These are phyloP conservation scores for Rosa persica DNA, from an alignment of 306 rosid species.

Conservation along the genomic window DNA sequence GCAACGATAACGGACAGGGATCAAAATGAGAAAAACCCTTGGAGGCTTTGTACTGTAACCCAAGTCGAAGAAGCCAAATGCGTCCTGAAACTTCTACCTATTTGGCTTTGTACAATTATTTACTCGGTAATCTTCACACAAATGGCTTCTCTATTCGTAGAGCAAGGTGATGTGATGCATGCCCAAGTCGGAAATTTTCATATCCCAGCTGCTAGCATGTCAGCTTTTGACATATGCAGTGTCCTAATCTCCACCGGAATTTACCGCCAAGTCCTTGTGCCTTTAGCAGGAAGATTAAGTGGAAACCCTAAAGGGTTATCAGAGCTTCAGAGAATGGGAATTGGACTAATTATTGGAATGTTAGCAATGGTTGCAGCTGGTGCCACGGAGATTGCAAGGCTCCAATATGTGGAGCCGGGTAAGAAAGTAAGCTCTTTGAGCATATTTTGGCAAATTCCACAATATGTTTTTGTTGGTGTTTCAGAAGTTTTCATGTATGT, in stretches of 20 bases:
- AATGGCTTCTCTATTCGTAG: constrained; percentile 79
- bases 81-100: constrained; percentile 60
- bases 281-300: constrained; percentile 43
- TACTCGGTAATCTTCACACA: constrained; percentile 80
- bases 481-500: constrained; percentile 79
- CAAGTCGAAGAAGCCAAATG: constrained; percentile 87
- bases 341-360: constrained; percentile 60
- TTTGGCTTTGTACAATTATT: constrained; percentile 76
- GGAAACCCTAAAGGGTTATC: constrained; percentile 45
- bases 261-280: constrained; percentile 49
- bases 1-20: constrained; percentile 34
- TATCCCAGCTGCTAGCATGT: constrained; percentile 82
- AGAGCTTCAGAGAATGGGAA: constrained; percentile 73
- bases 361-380: constrained; percentile 71
- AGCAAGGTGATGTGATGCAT: constrained; percentile 73
- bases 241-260: constrained; percentile 55
- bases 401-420: constrained; percentile 32
- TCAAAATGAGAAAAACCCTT: constrained; percentile 28
- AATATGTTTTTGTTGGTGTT: constrained; percentile 61
- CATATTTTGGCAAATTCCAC: constrained; percentile 76
- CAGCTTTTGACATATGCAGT: constrained; percentile 60
- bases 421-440: constrained; percentile 53
- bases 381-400: constrained; percentile 52
- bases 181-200: constrained; percentile 39
- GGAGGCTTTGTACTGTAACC: constrained; percentile 66